Evolutionary conservation across 176 grass and related monocot genomes (phyloP).

Genomic region (Eremochloa ophiuroides): DNA sequence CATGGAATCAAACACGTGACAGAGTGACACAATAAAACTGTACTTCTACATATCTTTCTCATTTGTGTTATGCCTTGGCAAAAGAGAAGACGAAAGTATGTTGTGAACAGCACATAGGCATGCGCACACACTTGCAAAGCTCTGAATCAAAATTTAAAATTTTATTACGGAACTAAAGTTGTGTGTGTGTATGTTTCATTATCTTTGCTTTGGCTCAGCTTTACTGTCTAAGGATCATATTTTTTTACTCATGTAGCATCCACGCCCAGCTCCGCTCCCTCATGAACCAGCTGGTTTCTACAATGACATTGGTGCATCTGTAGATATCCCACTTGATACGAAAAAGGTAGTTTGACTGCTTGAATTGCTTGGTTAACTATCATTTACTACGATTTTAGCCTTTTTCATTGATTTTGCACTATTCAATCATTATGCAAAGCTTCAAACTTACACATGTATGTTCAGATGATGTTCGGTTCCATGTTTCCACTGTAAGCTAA

Average conservation of each 20-base stretch:
- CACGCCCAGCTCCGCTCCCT: slow-evolving; percentile 34
- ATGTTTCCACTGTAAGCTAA: not conserved
- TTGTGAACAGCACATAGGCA: not conserved
- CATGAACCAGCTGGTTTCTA: slow-evolving; percentile 55
- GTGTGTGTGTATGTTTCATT: too few relatives aligned
- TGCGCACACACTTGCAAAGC: too few relatives aligned
- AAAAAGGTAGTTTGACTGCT: slow-evolving; percentile 34
- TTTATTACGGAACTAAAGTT: too few relatives aligned
- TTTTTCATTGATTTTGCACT: not conserved
- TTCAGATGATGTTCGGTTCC: not conserved
- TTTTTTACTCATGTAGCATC: slow-evolving; percentile 25
- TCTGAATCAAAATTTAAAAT: not conserved
- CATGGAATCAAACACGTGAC: not conserved
- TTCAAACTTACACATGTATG: not conserved
- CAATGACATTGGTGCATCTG: slow-evolving; percentile 36
- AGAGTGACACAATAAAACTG: not conserved
- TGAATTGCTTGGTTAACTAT: not conserved
- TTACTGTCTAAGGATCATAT: not conserved
- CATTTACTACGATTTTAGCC: not conserved
- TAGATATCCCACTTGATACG: slow-evolving; percentile 56
- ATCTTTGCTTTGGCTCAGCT: not conserved
- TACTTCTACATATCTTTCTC: not conserved
- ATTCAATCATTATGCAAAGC: not conserved
- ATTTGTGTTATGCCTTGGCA: not conserved
- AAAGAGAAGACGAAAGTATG: not conserved